phyloP scores from a whole-genome alignment of 345 rosid genomes.

The Aquilaria malaccensis region DNA sequence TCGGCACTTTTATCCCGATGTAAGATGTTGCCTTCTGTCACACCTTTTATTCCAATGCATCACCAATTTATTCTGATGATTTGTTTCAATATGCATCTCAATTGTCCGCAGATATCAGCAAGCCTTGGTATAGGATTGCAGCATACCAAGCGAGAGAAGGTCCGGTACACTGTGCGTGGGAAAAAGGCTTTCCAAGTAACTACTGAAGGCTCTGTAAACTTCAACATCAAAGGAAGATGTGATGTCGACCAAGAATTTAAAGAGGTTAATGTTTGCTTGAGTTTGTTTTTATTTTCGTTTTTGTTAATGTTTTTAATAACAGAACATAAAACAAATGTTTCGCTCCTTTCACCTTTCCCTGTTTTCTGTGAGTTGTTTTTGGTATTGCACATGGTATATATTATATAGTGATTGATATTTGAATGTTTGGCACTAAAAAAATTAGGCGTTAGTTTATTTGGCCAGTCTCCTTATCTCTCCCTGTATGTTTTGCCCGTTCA shows the following conservation, averaged over 20 bases:
- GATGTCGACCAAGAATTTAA: conserved; percentile 65
- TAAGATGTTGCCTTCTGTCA: conserved; percentile 21
- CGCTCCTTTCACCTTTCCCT: no score
- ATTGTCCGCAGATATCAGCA: conserved; percentile 37
- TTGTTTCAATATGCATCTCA: conserved; percentile 9
- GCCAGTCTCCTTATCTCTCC: no score
- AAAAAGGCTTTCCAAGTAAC: conserved; percentile 68
- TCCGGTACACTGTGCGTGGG: conserved; percentile 54
- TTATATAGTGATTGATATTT: no score
- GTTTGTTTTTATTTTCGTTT: neutral
- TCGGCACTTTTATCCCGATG: conserved; percentile 61
- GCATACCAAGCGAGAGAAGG: conserved; percentile 61
- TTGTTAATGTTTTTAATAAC: neutral
- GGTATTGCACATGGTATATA: no score
- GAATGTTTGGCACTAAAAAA: no score
- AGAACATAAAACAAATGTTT: no score
- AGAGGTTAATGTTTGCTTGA: conserved; percentile 33
- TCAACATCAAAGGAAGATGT: conserved; percentile 68
- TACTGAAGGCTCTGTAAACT: conserved; percentile 37
- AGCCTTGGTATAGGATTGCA: conserved; percentile 70
- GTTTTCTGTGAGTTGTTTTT: no score
- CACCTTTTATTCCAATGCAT: no score
- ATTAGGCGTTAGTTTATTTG: no score
- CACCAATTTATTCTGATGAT: no score
- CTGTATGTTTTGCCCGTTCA: no score